Base-by-base conservation (phyloP, 305 asterid species). In the Striga hermonthica region DNA sequence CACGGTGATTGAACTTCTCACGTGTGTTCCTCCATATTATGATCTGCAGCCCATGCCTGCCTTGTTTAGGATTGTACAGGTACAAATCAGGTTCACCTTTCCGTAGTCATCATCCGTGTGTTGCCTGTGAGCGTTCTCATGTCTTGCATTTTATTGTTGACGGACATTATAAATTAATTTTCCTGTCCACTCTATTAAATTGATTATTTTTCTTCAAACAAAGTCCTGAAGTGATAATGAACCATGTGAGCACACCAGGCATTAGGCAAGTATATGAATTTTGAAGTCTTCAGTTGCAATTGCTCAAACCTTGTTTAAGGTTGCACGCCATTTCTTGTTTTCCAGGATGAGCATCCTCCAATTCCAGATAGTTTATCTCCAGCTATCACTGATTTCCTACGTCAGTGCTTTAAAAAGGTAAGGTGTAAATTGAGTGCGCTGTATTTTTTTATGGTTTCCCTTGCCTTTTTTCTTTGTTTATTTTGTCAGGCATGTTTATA, bases 21-120 rank as follows among this genome's bases (percentile, higher is more conserved):
- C 99, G 31, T 90, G 98, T 75, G 81, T 88, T 72, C 98, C 99
- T 16, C 99, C 99, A 14, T 94, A 90, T 73, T 94, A 83, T 73
- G 97, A 94, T 82, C 90, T 90, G 76, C 96, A 90, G 87, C 99
- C 99, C 38, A 94, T 94, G 99, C 96, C 97, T 35, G 99, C 99
- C 60, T 95, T 94, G 76, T 94, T 82, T 82, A 84, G 99, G 68
- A 94, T 94, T 65, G 99, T 94, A 61, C 96, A 88, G 98, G 99
- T 93, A 71, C 70, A 74, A 31, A 10, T 81, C 71, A 66, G 61
- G 69, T 64, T 64, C 36, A 61, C 66, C 44, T 72, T 67, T 64
- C 67, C 67, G 22, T 45, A 35, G 39, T 56, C 45, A 47, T 72
- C 57, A 38, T 50, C 52, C 15, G 43, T 56, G 66, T 45, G 69